Percentiles rank a stretch among this genome's conserved stretches.
These are phyloP conservation scores for Stagonosporopsis chrysanthemi DNA, from an alignment of 2,329 filamentous ascomycete genomes.

Conservation along the genomic window DNA sequence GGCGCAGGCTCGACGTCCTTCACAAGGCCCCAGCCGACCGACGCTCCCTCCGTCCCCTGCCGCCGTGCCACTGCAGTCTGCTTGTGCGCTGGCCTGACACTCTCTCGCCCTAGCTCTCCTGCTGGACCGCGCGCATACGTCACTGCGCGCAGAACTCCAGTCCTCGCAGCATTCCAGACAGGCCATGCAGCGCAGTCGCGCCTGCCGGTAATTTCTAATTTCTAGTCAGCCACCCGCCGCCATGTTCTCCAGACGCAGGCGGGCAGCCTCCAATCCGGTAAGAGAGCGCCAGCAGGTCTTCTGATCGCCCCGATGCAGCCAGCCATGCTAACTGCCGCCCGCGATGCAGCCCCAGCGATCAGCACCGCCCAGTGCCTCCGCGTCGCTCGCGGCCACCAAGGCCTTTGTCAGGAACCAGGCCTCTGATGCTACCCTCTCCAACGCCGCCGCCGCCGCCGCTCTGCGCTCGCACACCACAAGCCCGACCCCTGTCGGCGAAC, in stretches of 20 bases:
- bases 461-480: slow-evolving; percentile 79
- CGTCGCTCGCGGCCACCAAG: slow-evolving; percentile 79
- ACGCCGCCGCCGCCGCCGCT: slow-evolving; percentile 85
- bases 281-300: slow-evolving; percentile 10
- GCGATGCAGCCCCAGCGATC: slow-evolving; percentile 42
- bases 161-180: background rate
- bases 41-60: slow-evolving; percentile 5
- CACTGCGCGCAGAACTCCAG: slow-evolving; percentile 16
- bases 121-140: slow-evolving; percentile 24
- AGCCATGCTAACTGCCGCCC: slow-evolving; percentile 28
- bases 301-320: slow-evolving; percentile 9
- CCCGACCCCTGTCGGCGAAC: slow-evolving; percentile 79
- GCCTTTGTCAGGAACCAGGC: slow-evolving; percentile 76
- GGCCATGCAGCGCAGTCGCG: slow-evolving; percentile 36
- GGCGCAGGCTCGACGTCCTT: slow-evolving; percentile 11
- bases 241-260: slow-evolving; percentile 45
- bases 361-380: slow-evolving; percentile 68
- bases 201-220: slow-evolving; percentile 32
- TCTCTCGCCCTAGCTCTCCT: slow-evolving; percentile 1
- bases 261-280: slow-evolving; percentile 48
- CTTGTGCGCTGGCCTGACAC: slow-evolving; percentile 13
- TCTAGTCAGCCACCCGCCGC: slow-evolving; percentile 25
- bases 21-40: slow-evolving; percentile 6
- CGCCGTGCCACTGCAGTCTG: slow-evolving; percentile 13
- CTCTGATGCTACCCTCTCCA: slow-evolving; percentile 73